Evolutionary conservation across 2,329 filamentous ascomycete species (phyloP), one percentile per base, ranked within the genome.

Genomic region (Arthrinium phaeospermum): DNA sequence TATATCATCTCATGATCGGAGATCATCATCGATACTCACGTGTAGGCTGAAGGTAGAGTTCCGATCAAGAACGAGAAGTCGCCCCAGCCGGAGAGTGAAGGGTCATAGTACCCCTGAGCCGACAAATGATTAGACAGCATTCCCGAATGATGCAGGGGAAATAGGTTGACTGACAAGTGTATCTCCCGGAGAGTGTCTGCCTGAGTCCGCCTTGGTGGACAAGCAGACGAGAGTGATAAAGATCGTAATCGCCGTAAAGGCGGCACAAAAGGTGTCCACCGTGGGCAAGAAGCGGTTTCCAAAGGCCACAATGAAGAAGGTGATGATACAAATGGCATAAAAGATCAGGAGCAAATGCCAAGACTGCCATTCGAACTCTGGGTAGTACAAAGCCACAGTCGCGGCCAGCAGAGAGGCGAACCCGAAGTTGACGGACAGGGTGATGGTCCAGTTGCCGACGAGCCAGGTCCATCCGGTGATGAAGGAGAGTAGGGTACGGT

Each of bases 321-420:
- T 87, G 16, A 86, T 74, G 4, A 91, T 74, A 74, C 87, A 90
- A 53, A 91, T 82, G 14, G 86, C 88, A 76, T 90, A 91, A 81
- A 91, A 91, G 53, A 91, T 88, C 19, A 92, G 81, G 4, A 91
- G 82, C 0, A 91, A 81, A 76, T 92, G 88, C 88, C 88, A 92
- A 61, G 80, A 77, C 47, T 81, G 83, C n/a, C 87, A 82, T 0
- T 78, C 82, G 78, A 86, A 90, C 72, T 86, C 83, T 0, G 87
- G 86, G 70, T 88, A 85, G 75, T 87, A 91, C 75, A 91, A 85
- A 3, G 85, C 83, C 5, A 89, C 79, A 0, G 85, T 85, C 0
- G 85, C 87, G 3, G 85, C 85, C 46, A 90, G 81, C 67, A 91
- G 77, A 1, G 85, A 87, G 0, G 88, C 87, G 72, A 89, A 88